Evolutionary conservation across 2,329 filamentous ascomycete species (phyloP).

Genomic region (Aureobasidium melanogenum): DNA sequence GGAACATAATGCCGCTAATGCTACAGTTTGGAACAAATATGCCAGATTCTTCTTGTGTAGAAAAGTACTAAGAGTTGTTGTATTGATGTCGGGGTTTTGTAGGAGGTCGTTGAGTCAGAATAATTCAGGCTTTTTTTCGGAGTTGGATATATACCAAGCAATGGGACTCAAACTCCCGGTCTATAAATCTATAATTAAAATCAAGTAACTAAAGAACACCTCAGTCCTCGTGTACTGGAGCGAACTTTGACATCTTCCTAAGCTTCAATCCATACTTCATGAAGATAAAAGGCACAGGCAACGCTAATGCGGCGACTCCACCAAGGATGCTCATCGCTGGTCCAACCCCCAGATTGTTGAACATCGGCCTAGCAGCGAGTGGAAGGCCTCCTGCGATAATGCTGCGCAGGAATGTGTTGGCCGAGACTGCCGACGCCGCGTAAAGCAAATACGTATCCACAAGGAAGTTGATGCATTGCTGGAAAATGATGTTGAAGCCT

Average conservation of each 20-base stretch:
- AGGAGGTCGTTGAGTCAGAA: background rate
- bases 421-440: slow-evolving; percentile 42
- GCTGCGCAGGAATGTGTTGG: slow-evolving; percentile 41
- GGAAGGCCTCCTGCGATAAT: slow-evolving; percentile 33
- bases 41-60: background rate
- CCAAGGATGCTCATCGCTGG: slow-evolving; percentile 35
- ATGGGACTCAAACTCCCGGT: background rate
- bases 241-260: slow-evolving; percentile 37
- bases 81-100: background rate
- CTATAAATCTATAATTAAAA: background rate
- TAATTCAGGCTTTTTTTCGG: background rate
- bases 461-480: slow-evolving; percentile 41
- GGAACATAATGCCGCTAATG: background rate
- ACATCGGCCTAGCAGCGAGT: slow-evolving; percentile 32
- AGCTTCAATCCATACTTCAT: slow-evolving; percentile 34
- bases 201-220: background rate
- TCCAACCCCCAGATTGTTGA: slow-evolving; percentile 32
- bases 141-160: background rate
- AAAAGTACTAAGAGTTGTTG: background rate
- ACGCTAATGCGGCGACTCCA: slow-evolving; percentile 29
- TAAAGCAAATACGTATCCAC: slow-evolving; percentile 34
- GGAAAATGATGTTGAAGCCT: slow-evolving; percentile 40
- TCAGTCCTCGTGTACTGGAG: slow-evolving; percentile 15
- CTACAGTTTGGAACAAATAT: background rate
- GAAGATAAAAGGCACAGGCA: slow-evolving; percentile 39